These are phyloP conservation scores for Eucalyptus guilfoylei DNA, from an alignment of 345 rosid species.

Conservation along the genomic window DNA sequence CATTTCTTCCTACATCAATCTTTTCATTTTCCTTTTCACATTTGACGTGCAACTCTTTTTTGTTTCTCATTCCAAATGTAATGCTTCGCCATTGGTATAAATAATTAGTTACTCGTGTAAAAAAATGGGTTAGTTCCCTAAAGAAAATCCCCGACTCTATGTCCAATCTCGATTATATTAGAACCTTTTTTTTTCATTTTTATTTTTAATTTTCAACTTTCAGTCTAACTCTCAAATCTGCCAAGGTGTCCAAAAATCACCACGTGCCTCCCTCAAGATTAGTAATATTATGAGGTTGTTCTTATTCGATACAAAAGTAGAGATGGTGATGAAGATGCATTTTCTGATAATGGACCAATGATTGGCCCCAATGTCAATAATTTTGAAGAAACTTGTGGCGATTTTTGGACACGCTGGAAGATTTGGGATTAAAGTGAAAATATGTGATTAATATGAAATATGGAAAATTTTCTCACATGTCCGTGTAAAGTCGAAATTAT, in stretches of 20 bases:
- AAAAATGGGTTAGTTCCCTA: not conserved
- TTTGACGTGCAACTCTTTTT: not conserved
- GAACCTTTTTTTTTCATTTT: not conserved
- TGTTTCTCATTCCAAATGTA: not conserved
- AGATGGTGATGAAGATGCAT: not conserved
- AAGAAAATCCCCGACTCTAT: not conserved
- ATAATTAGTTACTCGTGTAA: not conserved
- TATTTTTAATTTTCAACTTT: no score
- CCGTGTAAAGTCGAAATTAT: not conserved
- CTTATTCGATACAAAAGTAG: not conserved
- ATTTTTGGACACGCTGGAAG: rapidly evolving
- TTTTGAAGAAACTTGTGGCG: not conserved
- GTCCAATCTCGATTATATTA: not conserved
- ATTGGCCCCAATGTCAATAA: not conserved
- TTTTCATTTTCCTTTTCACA: not conserved
- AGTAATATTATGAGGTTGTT: not conserved
- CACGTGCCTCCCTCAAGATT: not conserved
- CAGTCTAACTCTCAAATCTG: not conserved
- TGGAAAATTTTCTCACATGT: not conserved
- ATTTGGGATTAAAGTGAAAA: no score
- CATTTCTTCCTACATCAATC: not conserved
- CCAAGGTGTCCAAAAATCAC: not conserved
- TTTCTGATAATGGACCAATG: no score
- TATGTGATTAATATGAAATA: not conserved
- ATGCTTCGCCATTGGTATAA: not conserved